phyloP scores from a whole-genome alignment of 306 rosid genomes.

The Quercus robur region DNA sequence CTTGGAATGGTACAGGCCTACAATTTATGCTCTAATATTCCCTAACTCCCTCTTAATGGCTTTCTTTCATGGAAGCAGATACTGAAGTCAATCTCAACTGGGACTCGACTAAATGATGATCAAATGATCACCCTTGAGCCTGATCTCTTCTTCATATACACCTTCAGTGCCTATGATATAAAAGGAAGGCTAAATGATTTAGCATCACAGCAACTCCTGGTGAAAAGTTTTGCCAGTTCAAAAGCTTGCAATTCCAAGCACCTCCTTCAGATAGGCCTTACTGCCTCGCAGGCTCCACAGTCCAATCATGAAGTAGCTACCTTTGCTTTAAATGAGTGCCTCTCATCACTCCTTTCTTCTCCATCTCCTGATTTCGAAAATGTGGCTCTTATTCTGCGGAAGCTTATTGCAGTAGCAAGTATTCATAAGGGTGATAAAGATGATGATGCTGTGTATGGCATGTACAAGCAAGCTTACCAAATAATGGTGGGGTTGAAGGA shows the following conservation, averaged over 20 bases:
- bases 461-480: slow-evolving; percentile 75
- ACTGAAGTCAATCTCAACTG: slow-evolving; percentile 54
- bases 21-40: slow-evolving; percentile 6
- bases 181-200: slow-evolving; percentile 74
- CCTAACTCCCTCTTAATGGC: slow-evolving; percentile 4
- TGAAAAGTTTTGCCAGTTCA: slow-evolving; percentile 58
- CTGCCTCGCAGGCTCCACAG: slow-evolving; percentile 64
- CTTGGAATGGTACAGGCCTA: background rate
- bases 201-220: slow-evolving; percentile 52
- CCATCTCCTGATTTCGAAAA: slow-evolving; percentile 61
- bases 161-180: slow-evolving; percentile 67
- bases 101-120: slow-evolving; percentile 37
- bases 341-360: slow-evolving; percentile 71
- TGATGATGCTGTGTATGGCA: slow-evolving; percentile 62
- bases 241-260: slow-evolving; percentile 66
- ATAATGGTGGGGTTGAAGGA: slow-evolving; percentile 90
- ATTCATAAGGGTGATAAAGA: slow-evolving; percentile 77
- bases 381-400: slow-evolving; percentile 70
- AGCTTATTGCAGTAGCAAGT: slow-evolving; percentile 65
- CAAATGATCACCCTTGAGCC: slow-evolving; percentile 41
- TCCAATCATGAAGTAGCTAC: slow-evolving; percentile 72
- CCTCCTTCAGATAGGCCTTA: slow-evolving; percentile 79
- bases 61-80: slow-evolving; percentile 54
- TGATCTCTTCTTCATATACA: slow-evolving; percentile 63
- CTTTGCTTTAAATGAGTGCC: slow-evolving; percentile 75